Base-by-base conservation (phyloP, 495 filamentous ascomycete genomes). In the Lophium mytilinum region DNA sequence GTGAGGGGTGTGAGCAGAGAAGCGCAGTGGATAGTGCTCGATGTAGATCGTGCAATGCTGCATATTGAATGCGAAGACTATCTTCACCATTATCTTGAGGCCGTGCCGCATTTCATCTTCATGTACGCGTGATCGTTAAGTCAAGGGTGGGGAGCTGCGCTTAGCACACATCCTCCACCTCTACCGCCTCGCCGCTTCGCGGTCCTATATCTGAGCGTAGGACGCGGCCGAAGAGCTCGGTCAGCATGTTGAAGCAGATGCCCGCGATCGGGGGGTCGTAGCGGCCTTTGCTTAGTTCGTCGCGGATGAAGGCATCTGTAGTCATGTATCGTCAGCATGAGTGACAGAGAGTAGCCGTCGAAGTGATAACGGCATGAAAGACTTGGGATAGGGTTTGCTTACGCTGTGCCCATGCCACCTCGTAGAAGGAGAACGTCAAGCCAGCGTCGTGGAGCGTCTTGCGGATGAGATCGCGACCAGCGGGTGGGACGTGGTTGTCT, bases 331-430 rank as follows among this genome's bases (percentile, higher is more conserved):
- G 21, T 48, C 45, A 56, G 53, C 12, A 21, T 24, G 12, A 35
- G 24, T 30, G 24, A 30, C 24, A 6, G 24, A 30, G 24, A 30
- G 24, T 6, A 6, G 6, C 24, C 6, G 2, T 30, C 24, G 24
- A 30, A 6, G 24, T 30, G 24, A 30, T 30, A 6, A 30, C 3
- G 17, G 37, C 15, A 45, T 5, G 6, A 0, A 43, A 43, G 11
- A 55, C 7, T 18, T 34, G 3, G 40, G 14, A 1, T 21, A 1
- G 21, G 42, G 12, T 4, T 10, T 53, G 79, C 81, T 66, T 69
- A 84, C 83, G 92, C 68, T 97, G 92, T 18, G 92, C 89, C 81
- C 89, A 90, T 15, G 91, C 87, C 56, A 86, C 79, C 69, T 97
- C 92, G 71, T 95, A 91, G 63, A 86, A 96, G 67, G 84, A 83